Conservation (phyloP, 139 green algal species). For the Picochlorum sp. region DNA sequence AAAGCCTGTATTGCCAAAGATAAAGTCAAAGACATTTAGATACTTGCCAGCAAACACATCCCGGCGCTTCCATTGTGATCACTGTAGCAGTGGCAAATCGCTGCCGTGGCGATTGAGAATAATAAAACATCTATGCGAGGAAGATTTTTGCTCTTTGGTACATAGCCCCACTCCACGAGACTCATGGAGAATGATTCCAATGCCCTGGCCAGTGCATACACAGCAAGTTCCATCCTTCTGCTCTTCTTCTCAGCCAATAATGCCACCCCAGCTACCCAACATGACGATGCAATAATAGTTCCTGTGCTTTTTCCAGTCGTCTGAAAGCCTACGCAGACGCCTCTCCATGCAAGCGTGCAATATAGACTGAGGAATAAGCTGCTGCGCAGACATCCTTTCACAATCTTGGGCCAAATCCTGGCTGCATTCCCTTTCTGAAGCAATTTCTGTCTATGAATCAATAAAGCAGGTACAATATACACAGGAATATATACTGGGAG, state of each 20-base stretch:
- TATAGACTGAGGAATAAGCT: constrained; percentile 75
- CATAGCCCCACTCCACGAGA: constrained; percentile 33
- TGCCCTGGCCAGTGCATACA: constrained; percentile 68
- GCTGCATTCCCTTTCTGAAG: constrained; percentile 26
- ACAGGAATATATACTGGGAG: constrained; percentile 66
- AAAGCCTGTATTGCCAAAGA: constrained; percentile 75
- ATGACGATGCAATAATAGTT: constrained; percentile 33
- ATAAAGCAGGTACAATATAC: constrained; percentile 61
- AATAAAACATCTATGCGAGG: constrained; percentile 69
- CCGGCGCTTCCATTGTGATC: constrained; percentile 45
- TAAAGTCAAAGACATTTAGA: constrained; percentile 84
- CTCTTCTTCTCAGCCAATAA: constrained; percentile 87
- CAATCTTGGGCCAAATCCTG: constrained; percentile 54
- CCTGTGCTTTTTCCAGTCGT: constrained; percentile 32
- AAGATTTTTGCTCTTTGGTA: constrained; percentile 19
- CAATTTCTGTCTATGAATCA: constrained; percentile 78
- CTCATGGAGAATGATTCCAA: constrained; percentile 66
- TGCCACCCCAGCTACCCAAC: constrained; percentile 54
- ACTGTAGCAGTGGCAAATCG: constrained; percentile 87
- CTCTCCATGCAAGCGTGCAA: constrained; percentile 69
- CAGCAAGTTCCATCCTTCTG: constrained; percentile 87
- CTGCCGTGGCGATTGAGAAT: constrained; percentile 60
- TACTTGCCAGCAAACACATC: constrained; percentile 91
- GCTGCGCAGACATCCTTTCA: constrained; percentile 59
- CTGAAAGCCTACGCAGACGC: constrained; percentile 32